A percentile compares a stretch with the other conserved stretches of the same genome.
Evolutionary conservation across 352 stramenopile species (phyloP).

Genomic region (Bremia lactucae): DNA sequence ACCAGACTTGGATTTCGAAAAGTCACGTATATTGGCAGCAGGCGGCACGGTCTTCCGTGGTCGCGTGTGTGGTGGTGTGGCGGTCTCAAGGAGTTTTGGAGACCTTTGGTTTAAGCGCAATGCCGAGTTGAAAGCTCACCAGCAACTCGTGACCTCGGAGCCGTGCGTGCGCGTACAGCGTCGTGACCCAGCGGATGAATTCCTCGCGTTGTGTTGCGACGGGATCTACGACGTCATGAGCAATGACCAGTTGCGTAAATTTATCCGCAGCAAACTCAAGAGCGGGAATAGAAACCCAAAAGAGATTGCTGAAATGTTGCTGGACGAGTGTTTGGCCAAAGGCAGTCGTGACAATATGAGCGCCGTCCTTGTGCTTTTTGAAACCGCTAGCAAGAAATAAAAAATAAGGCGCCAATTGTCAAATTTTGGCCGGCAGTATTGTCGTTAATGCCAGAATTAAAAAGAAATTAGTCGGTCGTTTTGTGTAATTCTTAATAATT

Average conservation of each 20-base stretch:
- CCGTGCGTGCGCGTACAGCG: constrained; percentile 69
- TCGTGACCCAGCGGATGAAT: constrained; percentile 79
- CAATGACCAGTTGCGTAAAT: constrained; percentile 89
- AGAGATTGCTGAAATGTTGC: constrained; percentile 60
- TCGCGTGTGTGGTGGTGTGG: constrained; percentile 74
- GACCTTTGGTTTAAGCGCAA: constrained; percentile 87
- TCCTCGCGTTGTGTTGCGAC: constrained; percentile 88
- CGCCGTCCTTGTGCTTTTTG: constrained; percentile 72
- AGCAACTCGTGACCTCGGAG: constrained; percentile 81
- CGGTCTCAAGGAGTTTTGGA: constrained; percentile 78
- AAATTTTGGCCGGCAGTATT: too few species aligned
- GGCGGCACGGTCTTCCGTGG: constrained; percentile 78
- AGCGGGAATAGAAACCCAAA: constrained; percentile 34
- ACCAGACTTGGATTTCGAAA: constrained; percentile 76
- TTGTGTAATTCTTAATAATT: too few species aligned
- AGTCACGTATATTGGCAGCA: constrained; percentile 74
- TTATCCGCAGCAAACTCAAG: constrained; percentile 75
- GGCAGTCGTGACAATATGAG: constrained; percentile 85
- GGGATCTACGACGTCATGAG: constrained; percentile 93
- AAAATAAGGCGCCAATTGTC: too few species aligned
- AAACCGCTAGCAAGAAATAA: constrained; percentile 27
- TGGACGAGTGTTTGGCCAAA: constrained; percentile 75
- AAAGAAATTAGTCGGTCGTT: too few species aligned
- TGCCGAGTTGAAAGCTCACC: constrained; percentile 55
- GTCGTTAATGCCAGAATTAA: too few species aligned